Base-by-base conservation (phyloP, 2,329 filamentous ascomycete genomes). In the Zasmidium cellare region DNA sequence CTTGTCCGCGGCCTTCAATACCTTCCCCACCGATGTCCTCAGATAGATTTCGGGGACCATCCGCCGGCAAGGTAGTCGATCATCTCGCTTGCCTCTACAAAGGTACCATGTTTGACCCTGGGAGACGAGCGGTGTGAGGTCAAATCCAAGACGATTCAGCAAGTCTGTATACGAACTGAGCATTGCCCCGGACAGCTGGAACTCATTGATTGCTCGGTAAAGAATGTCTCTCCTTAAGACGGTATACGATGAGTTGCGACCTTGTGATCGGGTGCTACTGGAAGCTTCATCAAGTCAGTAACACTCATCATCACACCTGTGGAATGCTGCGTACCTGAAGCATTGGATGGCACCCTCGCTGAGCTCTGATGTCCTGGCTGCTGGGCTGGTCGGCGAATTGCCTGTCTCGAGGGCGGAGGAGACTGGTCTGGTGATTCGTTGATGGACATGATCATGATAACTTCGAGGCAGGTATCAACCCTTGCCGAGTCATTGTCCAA, bases 41-140 rank as follows among this genome's bases (percentile, higher is more conserved):
- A 60, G 50, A 22, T 60, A 60, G 9, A 57, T 47, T 28, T 60
- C 58, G 6, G 58, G 58, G 28, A 60, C 46, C 35, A 60, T 53
- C 16, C 58, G 54, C 20, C 25, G 46, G 19, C 54, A 57, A 2
- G 54, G 51, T 24, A 19, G 28, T 24, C 35, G 19, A 24, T 56
- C 41, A 18, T 53, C 58, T 38, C 20, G 35, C 31, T 55, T 60
- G 9, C 58, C 58, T 47, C 51, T 28, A 41, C 58, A 60, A 24
- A 41, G 46, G 46, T 53, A 57, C 58, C 58, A 60, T 20, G 46
- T 56, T 24, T 60, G 48, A 6, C 58, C 58, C 5, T 57, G 44
- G 12, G 51, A 53, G 12, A 53, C 18, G n/a, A 54, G 22, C 9
- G 54, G 35, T 7, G 38, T 60, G 45, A 60, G 25, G 41, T 60